These are phyloP conservation scores for Nepenthes alata DNA, from an alignment of 179 eudicot species.

Conservation along the genomic window DNA sequence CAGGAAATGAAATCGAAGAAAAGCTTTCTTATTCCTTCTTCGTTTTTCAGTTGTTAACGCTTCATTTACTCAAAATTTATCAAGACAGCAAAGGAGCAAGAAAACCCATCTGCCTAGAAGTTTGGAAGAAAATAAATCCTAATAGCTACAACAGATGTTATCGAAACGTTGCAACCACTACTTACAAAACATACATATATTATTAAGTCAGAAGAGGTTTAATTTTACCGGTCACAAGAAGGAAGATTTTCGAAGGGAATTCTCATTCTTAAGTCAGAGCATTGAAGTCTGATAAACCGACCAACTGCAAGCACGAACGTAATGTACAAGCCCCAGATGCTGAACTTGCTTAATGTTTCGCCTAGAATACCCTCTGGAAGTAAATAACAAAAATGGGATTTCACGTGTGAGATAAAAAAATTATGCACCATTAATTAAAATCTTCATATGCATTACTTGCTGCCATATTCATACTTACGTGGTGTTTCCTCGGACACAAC, in stretches of 20 bases:
- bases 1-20: too few relatives aligned
- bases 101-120: not conserved
- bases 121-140: not conserved
- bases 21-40: too few relatives aligned
- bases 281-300: conserved; percentile 91
- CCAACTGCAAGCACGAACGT: conserved; percentile 97
- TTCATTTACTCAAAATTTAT: too few relatives aligned
- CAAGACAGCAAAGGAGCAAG: not conserved
- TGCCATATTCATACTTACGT: conserved; percentile 41
- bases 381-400: conserved; percentile 3
- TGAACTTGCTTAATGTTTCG: conserved; percentile 93
- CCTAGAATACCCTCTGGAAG: conserved; percentile 82
- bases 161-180: not conserved
- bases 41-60: too few relatives aligned
- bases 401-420: too few relatives aligned
- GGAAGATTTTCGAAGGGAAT: conserved; percentile 96
- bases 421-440: too few relatives aligned
- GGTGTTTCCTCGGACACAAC: conserved; percentile 95
- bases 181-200: too few relatives aligned
- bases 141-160: not conserved
- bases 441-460: too few relatives aligned
- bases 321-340: conserved; percentile 96
- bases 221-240: conserved; percentile 69
- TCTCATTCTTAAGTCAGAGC: conserved; percentile 95
- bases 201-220: too few relatives aligned